Evolutionary conservation across 2,329 filamentous ascomycete species (phyloP).

Genomic region (Cercospora citrullina): DNA sequence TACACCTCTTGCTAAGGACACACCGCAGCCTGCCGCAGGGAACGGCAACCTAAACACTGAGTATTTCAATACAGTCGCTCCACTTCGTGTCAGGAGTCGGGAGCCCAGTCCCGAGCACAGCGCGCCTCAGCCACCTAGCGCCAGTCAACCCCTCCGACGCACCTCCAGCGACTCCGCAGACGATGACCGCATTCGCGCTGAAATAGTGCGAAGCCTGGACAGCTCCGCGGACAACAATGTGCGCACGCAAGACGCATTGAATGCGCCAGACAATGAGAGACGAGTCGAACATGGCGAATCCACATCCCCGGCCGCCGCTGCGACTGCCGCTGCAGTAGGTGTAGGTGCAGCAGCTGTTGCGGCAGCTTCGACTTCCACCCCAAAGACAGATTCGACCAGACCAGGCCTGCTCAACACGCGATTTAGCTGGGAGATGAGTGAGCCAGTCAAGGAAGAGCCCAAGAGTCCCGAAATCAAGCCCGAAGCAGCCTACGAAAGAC

Average conservation of each 20-base stretch:
- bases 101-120: conserved; percentile 34
- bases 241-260: conserved; percentile 34
- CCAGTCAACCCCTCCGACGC: conserved; percentile 18
- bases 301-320: conserved; percentile 33
- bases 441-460: conserved; percentile 19
- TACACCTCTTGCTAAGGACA: conserved; percentile 48
- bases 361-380: conserved; percentile 1
- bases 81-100: conserved; percentile 23
- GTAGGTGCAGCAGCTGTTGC: conserved; percentile 9
- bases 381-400: conserved; percentile 1
- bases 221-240: conserved; percentile 26
- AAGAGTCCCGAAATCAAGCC: conserved; percentile 33
- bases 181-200: conserved; percentile 69
- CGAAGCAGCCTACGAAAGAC: conserved; percentile 36
- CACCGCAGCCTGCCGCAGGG: conserved; percentile 35
- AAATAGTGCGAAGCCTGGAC: conserved; percentile 68
- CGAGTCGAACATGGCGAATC: conserved; percentile 28
- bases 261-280: conserved; percentile 31
- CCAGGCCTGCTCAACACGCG: conserved; percentile 36
- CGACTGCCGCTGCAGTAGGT: conserved; percentile 9
- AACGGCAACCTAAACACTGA: conserved; percentile 11
- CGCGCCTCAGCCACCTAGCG: conserved; percentile 3
- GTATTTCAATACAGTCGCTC: conserved; percentile 29
- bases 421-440: conserved; percentile 42
- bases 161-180: conserved; percentile 31